A percentile compares a stretch with the other conserved stretches of the same genome.
Conservation (phyloP, 1,284 basidiomycete species). For the Fomes fomentarius region DNA sequence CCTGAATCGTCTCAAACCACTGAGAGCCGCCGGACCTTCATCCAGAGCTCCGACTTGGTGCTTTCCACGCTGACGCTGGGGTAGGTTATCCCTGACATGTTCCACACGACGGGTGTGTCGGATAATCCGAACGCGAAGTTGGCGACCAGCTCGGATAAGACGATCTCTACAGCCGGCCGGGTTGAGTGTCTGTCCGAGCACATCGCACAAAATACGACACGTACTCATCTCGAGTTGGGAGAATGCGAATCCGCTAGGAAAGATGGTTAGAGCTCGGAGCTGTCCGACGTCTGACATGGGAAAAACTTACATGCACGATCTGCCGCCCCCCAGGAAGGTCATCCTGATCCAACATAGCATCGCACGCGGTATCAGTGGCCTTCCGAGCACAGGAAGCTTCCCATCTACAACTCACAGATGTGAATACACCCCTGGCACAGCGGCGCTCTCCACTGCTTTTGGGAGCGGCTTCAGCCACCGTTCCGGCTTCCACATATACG, state of each 20-base stretch:
- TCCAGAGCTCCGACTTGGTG: slow-evolving; percentile 23
- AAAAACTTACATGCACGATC: not conserved
- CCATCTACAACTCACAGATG: not conserved
- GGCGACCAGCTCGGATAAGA: slow-evolving; percentile 14
- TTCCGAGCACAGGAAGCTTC: too few species aligned
- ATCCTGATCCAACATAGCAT: not conserved
- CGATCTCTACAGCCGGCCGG: slow-evolving; percentile 9
- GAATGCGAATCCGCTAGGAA: not conserved
- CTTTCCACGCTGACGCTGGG: slow-evolving; percentile 22
- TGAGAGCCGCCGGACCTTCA: slow-evolving; percentile 15
- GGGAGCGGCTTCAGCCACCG: slow-evolving; percentile 3
- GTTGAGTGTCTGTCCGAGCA: too few species aligned
- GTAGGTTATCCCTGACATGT: slow-evolving; percentile 20
- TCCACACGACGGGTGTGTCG: slow-evolving; percentile 18
- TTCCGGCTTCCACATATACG: slow-evolving; percentile 2
- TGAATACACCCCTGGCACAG: slow-evolving; percentile 1
- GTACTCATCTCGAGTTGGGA: slow-evolving; percentile 2
- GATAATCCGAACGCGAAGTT: slow-evolving; percentile 17
- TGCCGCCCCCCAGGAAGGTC: slow-evolving; percentile 1
- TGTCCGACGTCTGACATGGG: not conserved
- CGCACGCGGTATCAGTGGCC: too few species aligned
- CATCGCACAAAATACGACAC: not conserved
- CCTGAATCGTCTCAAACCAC: too few species aligned
- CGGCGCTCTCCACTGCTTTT: not conserved
- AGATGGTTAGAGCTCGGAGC: slow-evolving; percentile 3